Percentiles rank a stretch among this genome's conserved stretches.
Conservation (phyloP, 257 asterid genomes). For the Haberlea rhodopensis region DNA sequence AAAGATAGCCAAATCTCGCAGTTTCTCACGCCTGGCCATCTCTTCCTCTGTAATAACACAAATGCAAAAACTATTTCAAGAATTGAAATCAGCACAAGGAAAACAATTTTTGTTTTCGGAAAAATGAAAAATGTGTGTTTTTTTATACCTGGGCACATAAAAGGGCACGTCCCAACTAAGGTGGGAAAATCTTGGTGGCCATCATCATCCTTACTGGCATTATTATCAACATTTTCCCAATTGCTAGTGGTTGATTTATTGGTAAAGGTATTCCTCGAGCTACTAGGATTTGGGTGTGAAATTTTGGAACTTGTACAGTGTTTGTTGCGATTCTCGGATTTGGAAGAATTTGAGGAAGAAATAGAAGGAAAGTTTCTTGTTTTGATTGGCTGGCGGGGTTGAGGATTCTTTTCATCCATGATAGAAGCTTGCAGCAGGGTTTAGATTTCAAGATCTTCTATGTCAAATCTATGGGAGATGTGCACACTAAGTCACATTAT, state of each 20-base stretch:
- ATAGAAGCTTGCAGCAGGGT: conserved; percentile 8
- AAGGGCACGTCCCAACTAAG: conserved; percentile 75
- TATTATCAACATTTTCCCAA: conserved; percentile 13
- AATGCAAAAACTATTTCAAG: conserved; percentile 7
- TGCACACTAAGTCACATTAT: too few relatives aligned
- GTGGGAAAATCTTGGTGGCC: conserved; percentile 33
- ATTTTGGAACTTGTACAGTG: neutral
- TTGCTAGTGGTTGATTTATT: conserved; percentile 19
- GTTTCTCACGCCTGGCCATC: conserved; percentile 75
- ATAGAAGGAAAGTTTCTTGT: conserved; percentile 28
- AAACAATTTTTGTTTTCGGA: neutral
- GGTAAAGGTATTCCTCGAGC: conserved; percentile 20
- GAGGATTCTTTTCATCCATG: conserved; percentile 40
- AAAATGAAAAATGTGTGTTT: neutral
- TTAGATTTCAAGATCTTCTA: too few relatives aligned
- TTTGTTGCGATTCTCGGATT: conserved; percentile 16
- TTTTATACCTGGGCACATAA: conserved; percentile 81
- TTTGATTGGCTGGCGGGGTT: conserved; percentile 26
- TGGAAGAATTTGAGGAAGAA: conserved; percentile 22
- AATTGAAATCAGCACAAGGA: conserved; percentile 8
- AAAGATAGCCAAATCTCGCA: conserved; percentile 83
- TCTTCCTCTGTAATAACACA: conserved; percentile 60
- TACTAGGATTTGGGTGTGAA: conserved; percentile 28
- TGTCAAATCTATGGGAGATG: too few relatives aligned
- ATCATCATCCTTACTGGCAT: conserved; percentile 28